Evolutionary conservation across 2,329 filamentous ascomycete species (phyloP).

Genomic region (Pseudogymnoascus sp.): DNA sequence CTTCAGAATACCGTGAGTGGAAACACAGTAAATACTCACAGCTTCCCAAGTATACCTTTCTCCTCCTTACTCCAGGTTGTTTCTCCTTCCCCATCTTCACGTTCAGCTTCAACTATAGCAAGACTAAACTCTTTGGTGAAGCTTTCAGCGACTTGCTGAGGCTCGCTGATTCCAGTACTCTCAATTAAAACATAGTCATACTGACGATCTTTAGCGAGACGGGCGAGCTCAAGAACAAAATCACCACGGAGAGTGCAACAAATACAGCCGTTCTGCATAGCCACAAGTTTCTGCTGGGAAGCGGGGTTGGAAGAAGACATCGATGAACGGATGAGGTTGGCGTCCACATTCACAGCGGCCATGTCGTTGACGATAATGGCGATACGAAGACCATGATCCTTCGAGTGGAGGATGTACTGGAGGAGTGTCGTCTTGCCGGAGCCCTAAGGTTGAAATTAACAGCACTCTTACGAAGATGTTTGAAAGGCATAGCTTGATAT

Average conservation of each 20-base stretch:
- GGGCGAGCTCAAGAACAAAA: conserved; percentile 60
- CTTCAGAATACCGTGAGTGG: background rate
- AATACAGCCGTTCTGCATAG: conserved; percentile 66
- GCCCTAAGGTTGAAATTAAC: conserved; percentile 39
- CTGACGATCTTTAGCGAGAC: conserved; percentile 50
- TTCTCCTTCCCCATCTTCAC: background rate
- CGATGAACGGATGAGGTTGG: conserved; percentile 49
- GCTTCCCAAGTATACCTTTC: conserved; percentile 1
- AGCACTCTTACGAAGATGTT: background rate
- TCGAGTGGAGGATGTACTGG: conserved; percentile 56
- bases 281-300: conserved; percentile 56
- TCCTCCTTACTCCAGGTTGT: background rate
- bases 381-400: conserved; percentile 57
- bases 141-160: conserved; percentile 66
- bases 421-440: conserved; percentile 65
- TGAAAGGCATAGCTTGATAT: background rate
- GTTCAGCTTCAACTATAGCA: background rate
- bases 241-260: conserved; percentile 68
- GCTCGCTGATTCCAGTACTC: conserved; percentile 64
- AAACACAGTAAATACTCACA: conserved; percentile 15
- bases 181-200: conserved; percentile 69
- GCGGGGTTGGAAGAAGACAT: conserved; percentile 53
- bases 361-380: conserved; percentile 70
- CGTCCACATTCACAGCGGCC: conserved; percentile 38
- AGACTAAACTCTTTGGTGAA: conserved; percentile 47